These are phyloP conservation scores for Persicaria tinctoria DNA, from an alignment of 148 eudicot species.

Conservation along the genomic window DNA sequence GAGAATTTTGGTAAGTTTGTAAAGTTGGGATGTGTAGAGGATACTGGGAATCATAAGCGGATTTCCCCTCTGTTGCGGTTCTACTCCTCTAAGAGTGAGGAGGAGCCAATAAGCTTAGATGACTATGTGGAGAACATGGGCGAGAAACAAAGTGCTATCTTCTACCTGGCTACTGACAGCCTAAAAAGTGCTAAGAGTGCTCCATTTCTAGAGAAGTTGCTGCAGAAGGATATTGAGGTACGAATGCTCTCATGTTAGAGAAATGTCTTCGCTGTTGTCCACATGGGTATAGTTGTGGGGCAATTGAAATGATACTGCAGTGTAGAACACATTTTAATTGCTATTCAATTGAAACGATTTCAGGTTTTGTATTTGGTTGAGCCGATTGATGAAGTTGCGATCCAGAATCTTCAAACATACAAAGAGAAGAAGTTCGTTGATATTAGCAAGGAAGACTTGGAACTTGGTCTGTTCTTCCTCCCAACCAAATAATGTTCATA, in stretches of 20 bases:
- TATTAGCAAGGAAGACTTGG: constrained; percentile 99
- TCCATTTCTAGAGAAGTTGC: constrained; percentile 89
- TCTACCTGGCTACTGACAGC: constrained; percentile 93
- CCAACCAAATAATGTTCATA: no score
- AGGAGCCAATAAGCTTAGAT: constrained; percentile 83
- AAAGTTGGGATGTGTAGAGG: constrained; percentile 94
- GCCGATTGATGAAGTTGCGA: constrained; percentile 96
- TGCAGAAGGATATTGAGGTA: constrained; percentile 93
- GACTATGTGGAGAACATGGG: constrained; percentile 94
- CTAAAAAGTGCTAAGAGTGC: constrained; percentile 90
- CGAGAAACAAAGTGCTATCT: constrained; percentile 92
- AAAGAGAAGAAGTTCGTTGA: constrained; percentile 99
- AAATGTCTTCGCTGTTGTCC: not conserved
- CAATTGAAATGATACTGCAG: not conserved
- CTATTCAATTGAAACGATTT: constrained; percentile 1
- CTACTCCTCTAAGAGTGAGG: constrained; percentile 82
- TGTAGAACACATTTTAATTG: not conserved
- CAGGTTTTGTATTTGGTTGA: constrained; percentile 72
- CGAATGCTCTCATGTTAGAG: not conserved
- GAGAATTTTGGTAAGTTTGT: constrained; percentile 97
- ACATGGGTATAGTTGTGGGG: not conserved
- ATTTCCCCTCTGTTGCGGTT: constrained; percentile 78
- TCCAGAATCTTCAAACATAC: constrained; percentile 89
- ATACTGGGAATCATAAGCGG: constrained; percentile 91
- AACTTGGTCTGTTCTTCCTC: constrained; percentile 32